Conservation (phyloP, 2,329 filamentous ascomycete genomes). For the Hymenoscyphus infarciens region DNA sequence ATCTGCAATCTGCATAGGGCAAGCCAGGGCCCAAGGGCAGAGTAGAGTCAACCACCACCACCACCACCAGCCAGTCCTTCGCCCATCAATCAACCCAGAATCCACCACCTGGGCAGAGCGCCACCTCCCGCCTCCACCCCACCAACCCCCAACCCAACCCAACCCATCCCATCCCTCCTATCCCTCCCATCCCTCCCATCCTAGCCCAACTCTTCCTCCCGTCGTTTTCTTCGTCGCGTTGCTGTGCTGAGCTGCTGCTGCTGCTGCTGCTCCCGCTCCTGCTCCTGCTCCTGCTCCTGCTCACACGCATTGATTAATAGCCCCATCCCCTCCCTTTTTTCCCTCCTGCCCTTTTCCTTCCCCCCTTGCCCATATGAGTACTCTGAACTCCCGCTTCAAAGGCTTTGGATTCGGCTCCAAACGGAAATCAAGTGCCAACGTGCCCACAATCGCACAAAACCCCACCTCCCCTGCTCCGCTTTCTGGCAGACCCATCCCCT, state of each 20-base stretch:
- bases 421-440: constrained; percentile 66
- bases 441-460: constrained; percentile 39
- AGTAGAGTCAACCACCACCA: no score
- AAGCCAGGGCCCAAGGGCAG: not conserved
- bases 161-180: not conserved
- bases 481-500: constrained; percentile 34
- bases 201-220: not conserved
- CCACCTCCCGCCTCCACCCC: constrained; percentile 1
- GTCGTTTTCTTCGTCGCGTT: not conserved
- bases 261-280: no score
- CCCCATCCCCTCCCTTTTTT: constrained; percentile 1
- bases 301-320: constrained; percentile 9
- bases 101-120: not conserved
- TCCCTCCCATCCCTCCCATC: not conserved
- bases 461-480: constrained; percentile 32
- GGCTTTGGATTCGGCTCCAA: constrained; percentile 73
- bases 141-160: not conserved
- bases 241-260: not conserved
- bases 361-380: constrained; percentile 60
- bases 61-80: not conserved
- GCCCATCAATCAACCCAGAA: not conserved
- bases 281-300: not conserved
- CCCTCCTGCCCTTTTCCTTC: constrained; percentile 8
- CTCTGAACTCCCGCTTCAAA: constrained; percentile 76
- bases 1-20: not conserved